phyloP scores from a whole-genome alignment of 2,329 filamentous ascomycete genomes.

The Stagonosporopsis chrysanthemi region DNA sequence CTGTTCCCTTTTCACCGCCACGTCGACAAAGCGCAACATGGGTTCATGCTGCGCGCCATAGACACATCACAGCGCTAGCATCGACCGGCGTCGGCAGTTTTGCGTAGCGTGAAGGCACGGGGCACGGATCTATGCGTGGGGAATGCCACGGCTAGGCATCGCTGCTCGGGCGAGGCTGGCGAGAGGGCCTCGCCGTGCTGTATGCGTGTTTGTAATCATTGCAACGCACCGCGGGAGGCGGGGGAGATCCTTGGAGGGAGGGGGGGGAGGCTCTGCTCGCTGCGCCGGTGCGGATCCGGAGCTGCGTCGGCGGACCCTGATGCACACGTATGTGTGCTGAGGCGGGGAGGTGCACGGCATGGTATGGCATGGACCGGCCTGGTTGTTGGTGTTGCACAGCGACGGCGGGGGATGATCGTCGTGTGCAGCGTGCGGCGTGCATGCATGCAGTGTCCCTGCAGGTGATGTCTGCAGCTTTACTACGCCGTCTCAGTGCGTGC shows the following conservation, averaged over 20 bases:
- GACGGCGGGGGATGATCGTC: too few species aligned
- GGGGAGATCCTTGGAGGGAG: too few species aligned
- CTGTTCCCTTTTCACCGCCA: slow-evolving; percentile 2
- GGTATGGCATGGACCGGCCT: neutral
- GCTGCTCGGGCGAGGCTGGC: neutral
- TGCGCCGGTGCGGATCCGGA: neutral
- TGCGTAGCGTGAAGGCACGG: neutral
- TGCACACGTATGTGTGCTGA: slow-evolving; percentile 5
- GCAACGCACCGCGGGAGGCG: too few species aligned
- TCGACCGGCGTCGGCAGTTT: neutral
- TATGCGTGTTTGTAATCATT: too few species aligned
- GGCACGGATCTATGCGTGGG: too few species aligned
- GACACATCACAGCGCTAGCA: slow-evolving; percentile 11
- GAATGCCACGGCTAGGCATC: neutral
- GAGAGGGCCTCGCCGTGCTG: neutral
- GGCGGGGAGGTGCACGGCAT: neutral
- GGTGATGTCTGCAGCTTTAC: too few species aligned
- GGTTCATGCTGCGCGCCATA: slow-evolving; percentile 1
- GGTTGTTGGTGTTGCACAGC: neutral
- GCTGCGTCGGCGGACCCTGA: slow-evolving; percentile 8
- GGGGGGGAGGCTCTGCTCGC: too few species aligned
- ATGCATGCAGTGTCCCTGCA: slow-evolving; percentile 8
- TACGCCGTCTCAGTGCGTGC: too few species aligned
- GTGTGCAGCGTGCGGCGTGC: too few species aligned
- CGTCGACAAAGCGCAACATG: slow-evolving; percentile 7